Conservation (phyloP, 1,284 basidiomycete species). For the Puccinia triticina region DNA sequence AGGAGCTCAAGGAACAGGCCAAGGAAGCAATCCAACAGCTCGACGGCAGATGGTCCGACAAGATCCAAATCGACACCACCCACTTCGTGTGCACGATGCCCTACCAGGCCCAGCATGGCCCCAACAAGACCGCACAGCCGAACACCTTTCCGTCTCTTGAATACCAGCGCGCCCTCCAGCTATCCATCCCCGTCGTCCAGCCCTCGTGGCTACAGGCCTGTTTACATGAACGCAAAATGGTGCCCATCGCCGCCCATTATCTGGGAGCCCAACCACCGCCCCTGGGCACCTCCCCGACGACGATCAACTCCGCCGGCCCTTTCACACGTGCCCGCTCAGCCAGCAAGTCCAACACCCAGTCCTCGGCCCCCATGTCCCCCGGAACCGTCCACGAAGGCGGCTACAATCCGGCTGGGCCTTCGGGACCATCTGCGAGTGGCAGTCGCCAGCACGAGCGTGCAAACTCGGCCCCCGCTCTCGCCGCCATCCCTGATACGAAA, state of each 20-base stretch:
- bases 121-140: slow-evolving; percentile 61
- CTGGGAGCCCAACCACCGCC: slow-evolving; percentile 48
- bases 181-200: slow-evolving; percentile 86
- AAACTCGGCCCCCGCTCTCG: not conserved
- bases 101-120: slow-evolving; percentile 60
- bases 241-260: slow-evolving; percentile 57
- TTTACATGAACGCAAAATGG: slow-evolving; percentile 66
- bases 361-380: slow-evolving; percentile 22
- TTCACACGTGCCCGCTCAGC: slow-evolving; percentile 11
- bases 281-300: slow-evolving; percentile 22
- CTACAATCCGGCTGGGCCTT: not conserved
- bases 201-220: slow-evolving; percentile 88
- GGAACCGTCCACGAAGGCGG: not conserved
- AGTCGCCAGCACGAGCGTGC: not conserved
- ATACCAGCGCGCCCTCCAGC: slow-evolving; percentile 84
- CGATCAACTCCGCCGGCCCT: not conserved
- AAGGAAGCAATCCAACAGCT: slow-evolving; percentile 78
- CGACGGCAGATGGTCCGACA: slow-evolving; percentile 82
- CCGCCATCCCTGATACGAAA: not conserved
- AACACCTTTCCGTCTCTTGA: slow-evolving; percentile 72
- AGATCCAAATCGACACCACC: slow-evolving; percentile 93
- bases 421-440: not conserved
- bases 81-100: slow-evolving; percentile 93
- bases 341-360: slow-evolving; percentile 30
- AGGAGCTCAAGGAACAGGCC: slow-evolving; percentile 73